A percentile compares a stretch with the other conserved stretches of the same genome.
These are phyloP conservation scores for Penicillium janthinellum DNA, from an alignment of 2,329 filamentous ascomycete genomes.

Conservation along the genomic window DNA sequence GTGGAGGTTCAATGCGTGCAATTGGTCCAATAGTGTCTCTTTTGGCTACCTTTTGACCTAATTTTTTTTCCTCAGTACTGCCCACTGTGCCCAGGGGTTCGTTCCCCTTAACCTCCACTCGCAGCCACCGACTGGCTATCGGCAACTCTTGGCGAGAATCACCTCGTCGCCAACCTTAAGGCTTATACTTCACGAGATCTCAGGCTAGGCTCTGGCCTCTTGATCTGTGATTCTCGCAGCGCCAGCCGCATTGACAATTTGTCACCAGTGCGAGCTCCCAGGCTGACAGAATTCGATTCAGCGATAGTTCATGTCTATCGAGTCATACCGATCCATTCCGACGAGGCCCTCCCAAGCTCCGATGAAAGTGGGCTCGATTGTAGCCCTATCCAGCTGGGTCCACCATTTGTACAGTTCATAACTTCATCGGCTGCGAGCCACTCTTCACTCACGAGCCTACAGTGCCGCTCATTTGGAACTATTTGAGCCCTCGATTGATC, in stretches of 20 bases:
- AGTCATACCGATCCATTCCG: background rate
- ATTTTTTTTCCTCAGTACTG: background rate
- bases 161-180: background rate
- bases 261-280: background rate
- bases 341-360: background rate
- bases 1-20: conserved; percentile 2
- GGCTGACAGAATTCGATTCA: background rate
- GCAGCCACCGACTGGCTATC: background rate
- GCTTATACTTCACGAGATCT: background rate
- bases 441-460: too few relatives aligned
- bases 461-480: too few relatives aligned
- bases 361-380: background rate
- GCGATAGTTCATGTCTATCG: background rate
- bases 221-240: background rate
- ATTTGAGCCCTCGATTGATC: background rate
- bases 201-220: background rate
- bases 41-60: background rate
- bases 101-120: background rate
- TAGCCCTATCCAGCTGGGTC: background rate
- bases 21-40: conserved; percentile 2
- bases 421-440: too few relatives aligned
- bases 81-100: background rate
- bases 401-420: background rate
- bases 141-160: background rate
- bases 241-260: background rate